Evolutionary conservation across 1,284 basidiomycete species (phyloP), one percentile per base, ranked within the genome.

Genomic region (Sanguinoderma infundibulare): DNA sequence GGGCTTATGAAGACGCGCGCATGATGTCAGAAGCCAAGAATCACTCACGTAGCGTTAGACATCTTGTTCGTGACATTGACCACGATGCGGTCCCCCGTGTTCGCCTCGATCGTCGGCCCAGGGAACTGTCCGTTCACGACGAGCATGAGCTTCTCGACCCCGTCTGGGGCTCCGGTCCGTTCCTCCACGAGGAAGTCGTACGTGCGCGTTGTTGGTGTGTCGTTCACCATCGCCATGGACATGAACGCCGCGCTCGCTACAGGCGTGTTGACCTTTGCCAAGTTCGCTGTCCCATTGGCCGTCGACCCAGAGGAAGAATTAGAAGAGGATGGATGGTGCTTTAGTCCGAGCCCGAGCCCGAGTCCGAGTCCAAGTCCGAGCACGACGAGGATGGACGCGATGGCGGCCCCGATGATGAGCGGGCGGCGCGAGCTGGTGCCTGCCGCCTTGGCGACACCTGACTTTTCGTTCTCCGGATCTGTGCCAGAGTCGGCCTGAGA

Each of bases 101-200:
- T 83, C 1, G 75, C 81, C 61, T 83, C 78, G 55, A 84, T 78
- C 6, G 80, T 75, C 0, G 83, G 83, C 2, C 82, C 83, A 1
- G 83, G 82, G 50, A 69, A 79, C 59, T 76, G 73, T 3, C 78
- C 80, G 54, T 84, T 84, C 22, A 84, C 79, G 5, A 81, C 78
- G 5, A 81, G 67, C 77, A 82, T 80, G 0, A 67, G 64, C 57
- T 77, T 77, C 28, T 67, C 63, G 8, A 78, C 69, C 1, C 76
- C 81, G 47, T 78, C 80, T 0, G 78, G 78, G 0, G 77, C 72
- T 4, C 75, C 74, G 14, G 62, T 57, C 0, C 73, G 70, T 55
- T 71, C 58, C 5, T 70, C 67, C 4, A 79, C 65, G 2, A 73
- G 73, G 63, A 76, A 80, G 47, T 74, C 69, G 59, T 75, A 80